Conservation (phyloP, 225 moss, liverwort and hornwort species). For the Lunularia cruciata region DNA sequence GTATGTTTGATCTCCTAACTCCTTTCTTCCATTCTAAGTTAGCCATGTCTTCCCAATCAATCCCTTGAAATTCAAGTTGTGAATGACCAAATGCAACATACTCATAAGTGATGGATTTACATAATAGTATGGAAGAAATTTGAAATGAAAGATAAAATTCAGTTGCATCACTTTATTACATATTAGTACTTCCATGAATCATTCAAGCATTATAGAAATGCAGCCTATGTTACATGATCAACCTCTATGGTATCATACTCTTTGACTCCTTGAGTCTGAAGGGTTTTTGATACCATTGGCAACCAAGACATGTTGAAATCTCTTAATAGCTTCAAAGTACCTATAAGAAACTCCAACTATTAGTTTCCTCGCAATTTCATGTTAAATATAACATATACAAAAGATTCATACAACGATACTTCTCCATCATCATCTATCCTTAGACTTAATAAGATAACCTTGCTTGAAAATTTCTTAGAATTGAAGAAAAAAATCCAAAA, state of each 20-base stretch:
- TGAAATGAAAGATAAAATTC: not conserved
- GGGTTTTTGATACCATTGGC: conserved; percentile 82
- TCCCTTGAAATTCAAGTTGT: conserved; percentile 96
- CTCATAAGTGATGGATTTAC: not conserved
- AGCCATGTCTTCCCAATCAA: conserved; percentile 80
- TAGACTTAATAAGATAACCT: too few relatives aligned
- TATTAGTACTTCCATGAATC: not conserved
- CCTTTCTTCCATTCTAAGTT: conserved; percentile 92
- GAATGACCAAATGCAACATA: not conserved
- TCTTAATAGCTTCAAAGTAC: conserved; percentile 89
- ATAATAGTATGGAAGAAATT: not conserved
- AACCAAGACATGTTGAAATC: conserved; percentile 92
- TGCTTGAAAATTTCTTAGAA: too few relatives aligned
- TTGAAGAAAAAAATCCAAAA: too few relatives aligned
- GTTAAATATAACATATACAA: too few relatives aligned
- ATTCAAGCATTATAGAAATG: not conserved
- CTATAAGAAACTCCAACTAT: conserved; percentile 36
- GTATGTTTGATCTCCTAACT: conserved; percentile 78
- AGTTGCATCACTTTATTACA: too few relatives aligned
- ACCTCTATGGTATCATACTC: conserved; percentile 91
- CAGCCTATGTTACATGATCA: conserved; percentile 56
- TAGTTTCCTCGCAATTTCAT: not conserved
- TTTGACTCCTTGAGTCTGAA: conserved; percentile 74
- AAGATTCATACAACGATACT: too few relatives aligned
- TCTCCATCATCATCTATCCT: too few relatives aligned